These are phyloP conservation scores for Colletotrichum australisinense DNA, from an alignment of 2,329 filamentous ascomycete genomes.

Conservation along the genomic window DNA sequence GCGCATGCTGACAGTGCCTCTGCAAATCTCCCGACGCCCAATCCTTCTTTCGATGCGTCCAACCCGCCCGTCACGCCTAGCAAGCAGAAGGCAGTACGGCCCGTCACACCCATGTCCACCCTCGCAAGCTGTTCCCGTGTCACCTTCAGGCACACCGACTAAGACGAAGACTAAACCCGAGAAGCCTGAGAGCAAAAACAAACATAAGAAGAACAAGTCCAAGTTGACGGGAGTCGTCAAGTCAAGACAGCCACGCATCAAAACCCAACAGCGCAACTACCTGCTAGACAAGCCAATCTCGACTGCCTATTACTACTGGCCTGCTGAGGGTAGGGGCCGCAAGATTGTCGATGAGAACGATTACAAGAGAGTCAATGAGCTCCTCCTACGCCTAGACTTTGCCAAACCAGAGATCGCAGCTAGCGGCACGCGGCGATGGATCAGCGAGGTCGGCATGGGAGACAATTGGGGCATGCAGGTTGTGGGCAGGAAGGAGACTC, in stretches of 20 bases:
- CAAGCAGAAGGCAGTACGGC: conserved; percentile 39
- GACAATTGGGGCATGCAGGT: conserved; percentile 64
- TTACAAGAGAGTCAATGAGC: conserved; percentile 76
- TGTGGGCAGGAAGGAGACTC: conserved; percentile 53
- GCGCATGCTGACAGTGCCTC: conserved; percentile 1
- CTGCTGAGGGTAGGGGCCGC: conserved; percentile 68
- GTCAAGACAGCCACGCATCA: conserved; percentile 73
- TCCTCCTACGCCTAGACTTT: conserved; percentile 81
- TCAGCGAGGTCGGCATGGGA: conserved; percentile 71
- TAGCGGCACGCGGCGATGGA: conserved; percentile 77
- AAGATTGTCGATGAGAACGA: conserved; percentile 71
- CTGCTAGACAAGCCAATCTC: conserved; percentile 60
- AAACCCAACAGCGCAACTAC: conserved; percentile 65
- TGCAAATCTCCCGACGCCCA: conserved; percentile 41
- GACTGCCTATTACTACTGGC: conserved; percentile 76
- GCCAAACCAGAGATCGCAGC: conserved; percentile 70
- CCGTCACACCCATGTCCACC: conserved; percentile 47
- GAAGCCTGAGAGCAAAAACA: conserved; percentile 38
- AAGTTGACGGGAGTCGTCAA: conserved; percentile 69
- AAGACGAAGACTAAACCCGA: conserved; percentile 52
- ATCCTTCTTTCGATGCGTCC: conserved; percentile 41
- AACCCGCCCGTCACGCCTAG: conserved; percentile 46
- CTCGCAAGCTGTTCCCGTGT: conserved; percentile 45
- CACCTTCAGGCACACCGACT: conserved; percentile 16
- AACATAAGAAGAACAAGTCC: conserved; percentile 59